Percentiles rank a stretch among this genome's conserved stretches.
phyloP scores from a whole-genome alignment of 2,329 filamentous ascomycete species.

The Hypoxylon sp. region DNA sequence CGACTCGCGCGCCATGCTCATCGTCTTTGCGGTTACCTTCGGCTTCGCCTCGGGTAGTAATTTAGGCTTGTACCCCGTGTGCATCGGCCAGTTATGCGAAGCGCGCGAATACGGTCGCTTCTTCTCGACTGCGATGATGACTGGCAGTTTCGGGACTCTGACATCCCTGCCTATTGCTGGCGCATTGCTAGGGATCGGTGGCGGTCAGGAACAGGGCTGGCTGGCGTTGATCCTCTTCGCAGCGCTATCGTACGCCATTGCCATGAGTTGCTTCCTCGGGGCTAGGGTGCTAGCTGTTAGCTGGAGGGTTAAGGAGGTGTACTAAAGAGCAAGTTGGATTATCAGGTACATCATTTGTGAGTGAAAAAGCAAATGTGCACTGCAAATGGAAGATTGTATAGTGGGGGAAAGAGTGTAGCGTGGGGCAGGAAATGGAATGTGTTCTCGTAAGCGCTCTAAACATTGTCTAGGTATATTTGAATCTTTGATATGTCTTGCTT shows the following conservation, averaged over 20 bases:
- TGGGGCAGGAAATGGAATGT: not conserved
- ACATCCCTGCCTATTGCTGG: slow-evolving; percentile 64
- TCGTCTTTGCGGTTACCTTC: slow-evolving; percentile 79
- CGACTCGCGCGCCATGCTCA: slow-evolving; percentile 68
- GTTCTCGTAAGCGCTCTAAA: not conserved
- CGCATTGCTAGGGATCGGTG: slow-evolving; percentile 49
- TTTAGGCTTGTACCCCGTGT: slow-evolving; percentile 83
- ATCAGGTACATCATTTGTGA: not conserved
- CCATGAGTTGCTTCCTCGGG: slow-evolving; percentile 51
- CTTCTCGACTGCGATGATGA: slow-evolving; percentile 82
- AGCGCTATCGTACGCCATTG: slow-evolving; percentile 50
- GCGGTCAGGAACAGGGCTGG: slow-evolving; percentile 46
- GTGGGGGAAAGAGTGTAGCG: not conserved
- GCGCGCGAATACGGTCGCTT: slow-evolving; percentile 82
- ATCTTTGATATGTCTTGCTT: not conserved
- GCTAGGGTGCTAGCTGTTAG: slow-evolving; percentile 50
- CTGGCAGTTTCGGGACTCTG: slow-evolving; percentile 79
- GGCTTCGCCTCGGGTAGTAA: slow-evolving; percentile 86
- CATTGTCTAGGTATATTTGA: slow-evolving; percentile 1
- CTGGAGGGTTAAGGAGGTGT: slow-evolving; percentile 49
- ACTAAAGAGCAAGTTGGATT: slow-evolving; percentile 26
- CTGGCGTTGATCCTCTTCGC: slow-evolving; percentile 50
- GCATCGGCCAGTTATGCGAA: slow-evolving; percentile 83
- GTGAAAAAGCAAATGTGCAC: not conserved
- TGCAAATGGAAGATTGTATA: not conserved